Evolutionary conservation across 2,329 filamentous ascomycete species (phyloP), one percentile per base, ranked within the genome.

Genomic region (Paradendryphiella salina): DNA sequence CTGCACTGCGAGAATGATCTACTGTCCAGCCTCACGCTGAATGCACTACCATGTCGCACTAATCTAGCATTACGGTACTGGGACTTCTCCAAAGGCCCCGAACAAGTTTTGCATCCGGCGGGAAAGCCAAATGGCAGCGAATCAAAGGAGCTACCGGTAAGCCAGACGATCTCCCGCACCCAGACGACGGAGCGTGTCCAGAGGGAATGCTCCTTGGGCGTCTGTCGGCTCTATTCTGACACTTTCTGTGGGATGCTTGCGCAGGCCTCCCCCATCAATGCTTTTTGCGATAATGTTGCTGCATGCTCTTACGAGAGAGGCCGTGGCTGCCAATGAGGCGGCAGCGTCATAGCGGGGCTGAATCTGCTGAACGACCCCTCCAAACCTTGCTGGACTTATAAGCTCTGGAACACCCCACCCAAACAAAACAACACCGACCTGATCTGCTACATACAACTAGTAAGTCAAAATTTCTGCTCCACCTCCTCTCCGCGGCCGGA

Each of bases 401-500:
- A 61, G 56, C 56, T 61, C 48, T 39, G 33, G 50, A 41, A 38
- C 50, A 59, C 52, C 54, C 59, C 56, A 59, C 58, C 57, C 54
- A 56, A 67, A 57, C 59, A 63, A 63, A 64, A 61, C 59, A 65
- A 49, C 59, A 61, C 50, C 56, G 51, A 60, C 37, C 55, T 52
- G 48, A 46, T 52, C 57, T 60, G 58, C 56, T 58, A 50, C 55
- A 64, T 48, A 52, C 59, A 57, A 50, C 65, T 66, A 59, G 69
- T 73, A 70, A 68, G 69, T 71, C 60, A 61, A 57, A 58, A 54
- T 51, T 50, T 64, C 59, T 59, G 39, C 51, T 36, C 23, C 42
- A 31, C 55, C 49, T 53, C 59, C 63, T 63, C 59, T 71, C 70
- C 70, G 69, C 70, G 69, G 69, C 70, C 70, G 70, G 60, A 44